Base-by-base conservation (phyloP, 2,329 filamentous ascomycete species). In the Dactylellina haptotyla region DNA sequence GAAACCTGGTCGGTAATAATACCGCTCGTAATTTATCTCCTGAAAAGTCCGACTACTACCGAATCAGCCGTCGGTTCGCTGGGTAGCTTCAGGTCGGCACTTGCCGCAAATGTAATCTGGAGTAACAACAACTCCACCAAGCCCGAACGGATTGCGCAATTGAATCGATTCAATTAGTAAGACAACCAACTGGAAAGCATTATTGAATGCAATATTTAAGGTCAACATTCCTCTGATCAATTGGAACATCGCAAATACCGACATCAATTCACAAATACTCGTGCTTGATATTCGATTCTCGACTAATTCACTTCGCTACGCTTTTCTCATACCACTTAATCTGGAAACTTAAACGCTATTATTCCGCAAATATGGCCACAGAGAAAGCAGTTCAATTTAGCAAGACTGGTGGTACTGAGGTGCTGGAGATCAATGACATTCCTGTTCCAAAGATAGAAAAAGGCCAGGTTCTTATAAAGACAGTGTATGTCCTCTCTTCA, bases 401-500 rank as follows among this genome's bases (percentile, higher is more conserved):
- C 77, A 87, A 90, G 83, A 90, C 84, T 18, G 91, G 91, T 72
- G 90, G 88, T 6, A 84, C 85, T 0, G 90, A 92, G 46, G 90
- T 92, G 20, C 83, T 94, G 18, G 83, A 92, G 78, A 88, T 89
- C 81, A 89, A 85, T 78, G 87, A 87, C 16, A 80, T 92, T 2
- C 88, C 90, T 4, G 87, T 96, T 0, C 91, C 92, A 0, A 82
- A 84, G 54, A 86, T 86, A 1, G 83, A 86, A 34, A 86, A 89
- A n/a, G 89, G 88, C 69, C 85, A 96, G 76, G 81, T 97, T 20
- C 86, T 97, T 2, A 87, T 97, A 69, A 90, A 89, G 81, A 96
- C 96, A 81, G 87, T 89, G 67, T 72, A 56, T 39, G 59, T 18
- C 20, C 9, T 18, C 26, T n/a, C 28, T 5, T 45, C 32, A 16